Percentiles rank a stretch among this genome's conserved stretches.
These are phyloP conservation scores for Heritiera littoralis DNA, from an alignment of 345 rosid genomes.

Conservation along the genomic window DNA sequence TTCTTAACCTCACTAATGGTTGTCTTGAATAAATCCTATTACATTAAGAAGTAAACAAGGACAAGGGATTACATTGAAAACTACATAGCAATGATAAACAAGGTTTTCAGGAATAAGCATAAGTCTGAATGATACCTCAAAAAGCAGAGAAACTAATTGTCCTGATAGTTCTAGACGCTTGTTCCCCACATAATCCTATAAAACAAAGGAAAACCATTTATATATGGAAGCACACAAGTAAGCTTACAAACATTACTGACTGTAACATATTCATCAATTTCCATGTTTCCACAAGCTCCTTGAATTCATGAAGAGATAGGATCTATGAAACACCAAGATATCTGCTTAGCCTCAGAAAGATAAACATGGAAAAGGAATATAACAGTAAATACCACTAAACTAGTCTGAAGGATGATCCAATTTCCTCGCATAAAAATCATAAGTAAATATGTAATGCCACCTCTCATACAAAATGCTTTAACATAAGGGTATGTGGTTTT, in stretches of 20 bases:
- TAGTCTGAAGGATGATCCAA: not conserved
- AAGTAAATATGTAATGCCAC: not conserved
- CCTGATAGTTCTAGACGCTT: conserved; percentile 94
- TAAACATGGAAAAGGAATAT: not conserved
- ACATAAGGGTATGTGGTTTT: not conserved
- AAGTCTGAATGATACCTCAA: conserved; percentile 62
- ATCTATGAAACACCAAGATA: not conserved
- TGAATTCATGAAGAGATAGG: not conserved
- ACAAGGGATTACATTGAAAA: conserved; percentile 11
- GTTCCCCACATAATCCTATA: conserved; percentile 95
- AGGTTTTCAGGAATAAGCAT: conserved; percentile 13
- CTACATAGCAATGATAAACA: not conserved
- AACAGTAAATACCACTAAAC: not conserved
- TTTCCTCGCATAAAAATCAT: conserved; percentile 2
- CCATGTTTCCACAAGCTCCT: not conserved
- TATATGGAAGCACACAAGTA: not conserved
- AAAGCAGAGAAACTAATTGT: conserved; percentile 83
- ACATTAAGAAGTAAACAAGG: conserved; percentile 1
- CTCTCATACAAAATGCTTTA: not conserved
- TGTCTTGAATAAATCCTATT: conserved; percentile 89
- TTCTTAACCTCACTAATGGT: conserved; percentile 59
- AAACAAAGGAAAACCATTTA: conserved; percentile 9
- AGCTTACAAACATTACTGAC: not conserved
- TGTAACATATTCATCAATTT: not conserved
- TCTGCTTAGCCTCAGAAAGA: not conserved